Percentiles rank a stretch among this genome's conserved stretches.
phyloP scores from a whole-genome alignment of 768 basidiomycete genomes.

The Cyathus striatus region DNA sequence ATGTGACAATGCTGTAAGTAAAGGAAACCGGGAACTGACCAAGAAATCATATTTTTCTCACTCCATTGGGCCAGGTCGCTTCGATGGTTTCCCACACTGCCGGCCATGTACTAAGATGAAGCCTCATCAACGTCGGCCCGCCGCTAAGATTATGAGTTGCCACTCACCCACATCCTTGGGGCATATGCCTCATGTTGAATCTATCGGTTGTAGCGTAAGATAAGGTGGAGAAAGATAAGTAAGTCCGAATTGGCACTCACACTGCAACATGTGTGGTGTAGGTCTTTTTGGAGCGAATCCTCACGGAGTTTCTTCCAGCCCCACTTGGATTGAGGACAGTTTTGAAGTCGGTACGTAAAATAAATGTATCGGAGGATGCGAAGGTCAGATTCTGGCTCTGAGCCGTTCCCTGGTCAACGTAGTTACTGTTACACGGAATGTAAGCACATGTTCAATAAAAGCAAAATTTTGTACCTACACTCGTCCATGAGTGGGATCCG shows the following conservation, averaged over 20 bases:
- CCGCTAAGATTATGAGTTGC: too few relatives aligned
- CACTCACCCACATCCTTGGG: slow-evolving; percentile 28
- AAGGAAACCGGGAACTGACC: too few relatives aligned
- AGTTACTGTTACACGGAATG: slow-evolving; percentile 22
- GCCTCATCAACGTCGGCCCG: neutral
- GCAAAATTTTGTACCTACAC: slow-evolving; percentile 38
- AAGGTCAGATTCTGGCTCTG: slow-evolving; percentile 46
- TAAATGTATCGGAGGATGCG: slow-evolving; percentile 41
- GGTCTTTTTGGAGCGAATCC: slow-evolving; percentile 44
- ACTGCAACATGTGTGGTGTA: slow-evolving; percentile 51
- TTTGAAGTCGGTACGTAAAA: slow-evolving; percentile 46
- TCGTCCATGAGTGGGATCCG: slow-evolving; percentile 56
- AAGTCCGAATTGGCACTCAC: too few relatives aligned
- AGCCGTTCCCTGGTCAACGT: slow-evolving; percentile 34
- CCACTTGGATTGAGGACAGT: slow-evolving; percentile 38
- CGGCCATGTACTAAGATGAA: slow-evolving; percentile 32
- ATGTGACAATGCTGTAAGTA: slow-evolving; percentile 19
- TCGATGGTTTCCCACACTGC: slow-evolving; percentile 54
- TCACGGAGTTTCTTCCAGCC: slow-evolving; percentile 50
- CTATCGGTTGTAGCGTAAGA: slow-evolving; percentile 8
- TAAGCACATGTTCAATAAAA: neutral
- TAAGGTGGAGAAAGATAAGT: neutral
- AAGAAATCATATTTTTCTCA: slow-evolving; percentile 8
- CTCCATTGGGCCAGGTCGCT: slow-evolving; percentile 42
- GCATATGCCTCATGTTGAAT: slow-evolving; percentile 33